Percentiles rank a stretch among this genome's conserved stretches.
phyloP scores from a whole-genome alignment of 2,329 filamentous ascomycete genomes.

The Chrysosporium queenslandicum region DNA sequence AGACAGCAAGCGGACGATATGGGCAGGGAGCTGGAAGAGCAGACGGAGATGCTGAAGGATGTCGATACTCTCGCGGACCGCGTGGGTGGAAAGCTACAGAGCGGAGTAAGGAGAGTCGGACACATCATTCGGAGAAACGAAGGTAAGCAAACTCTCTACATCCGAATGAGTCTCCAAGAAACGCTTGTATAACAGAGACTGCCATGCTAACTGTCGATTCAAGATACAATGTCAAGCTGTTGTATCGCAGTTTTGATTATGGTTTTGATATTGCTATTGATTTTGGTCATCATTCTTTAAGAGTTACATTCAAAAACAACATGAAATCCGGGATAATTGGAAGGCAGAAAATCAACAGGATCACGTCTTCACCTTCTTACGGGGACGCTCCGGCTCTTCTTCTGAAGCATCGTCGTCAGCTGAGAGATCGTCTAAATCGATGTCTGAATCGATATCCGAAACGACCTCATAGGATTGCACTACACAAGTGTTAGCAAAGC shows the following conservation, averaged over 20 bases:
- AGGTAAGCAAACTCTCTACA: constrained; percentile 42
- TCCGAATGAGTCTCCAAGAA: neutral
- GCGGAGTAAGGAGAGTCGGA: constrained; percentile 74
- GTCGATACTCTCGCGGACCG: constrained; percentile 78
- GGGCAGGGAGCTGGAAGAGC: constrained; percentile 92
- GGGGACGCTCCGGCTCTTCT: constrained; percentile 27
- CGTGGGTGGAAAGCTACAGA: constrained; percentile 75
- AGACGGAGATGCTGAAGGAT: constrained; percentile 75
- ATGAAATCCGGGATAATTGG: neutral
- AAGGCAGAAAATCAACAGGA: constrained; percentile 2
- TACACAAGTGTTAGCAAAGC: constrained; percentile 22
- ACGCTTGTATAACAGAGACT: constrained; percentile 16
- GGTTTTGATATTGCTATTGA: constrained; percentile 73
- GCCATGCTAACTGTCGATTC: constrained; percentile 18
- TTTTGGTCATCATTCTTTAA: constrained; percentile 62
- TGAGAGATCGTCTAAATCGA: constrained; percentile 45
- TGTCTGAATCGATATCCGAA: constrained; percentile 47
- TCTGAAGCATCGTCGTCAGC: constrained; percentile 39
- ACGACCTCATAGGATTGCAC: constrained; percentile 63
- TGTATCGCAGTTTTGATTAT: constrained; percentile 84
- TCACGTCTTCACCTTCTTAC: constrained; percentile 21
- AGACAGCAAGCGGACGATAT: constrained; percentile 87
- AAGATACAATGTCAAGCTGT: constrained; percentile 67
- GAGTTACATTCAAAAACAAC: constrained; percentile 21
- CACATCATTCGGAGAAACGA: constrained; percentile 83